These are phyloP conservation scores for Cordyceps militaris DNA, from an alignment of 2,329 filamentous ascomycete species.

Conservation along the genomic window DNA sequence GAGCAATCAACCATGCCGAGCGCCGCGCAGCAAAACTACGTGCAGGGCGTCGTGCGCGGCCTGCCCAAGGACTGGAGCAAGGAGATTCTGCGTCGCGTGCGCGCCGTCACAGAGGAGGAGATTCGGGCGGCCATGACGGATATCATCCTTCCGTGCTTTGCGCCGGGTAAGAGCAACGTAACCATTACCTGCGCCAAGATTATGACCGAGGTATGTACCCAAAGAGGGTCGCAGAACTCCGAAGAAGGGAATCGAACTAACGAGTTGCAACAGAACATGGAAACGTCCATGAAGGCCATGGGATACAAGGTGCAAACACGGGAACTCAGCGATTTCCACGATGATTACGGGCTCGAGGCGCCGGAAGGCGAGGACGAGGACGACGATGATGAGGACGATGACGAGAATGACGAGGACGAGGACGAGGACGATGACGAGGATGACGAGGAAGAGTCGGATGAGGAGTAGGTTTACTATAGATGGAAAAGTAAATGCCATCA, in stretches of 20 bases:
- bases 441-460: constrained; percentile 23
- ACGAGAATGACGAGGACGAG: constrained; percentile 42
- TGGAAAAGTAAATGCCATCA: neutral
- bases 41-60: constrained; percentile 70
- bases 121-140: constrained; percentile 68
- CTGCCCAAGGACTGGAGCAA: constrained; percentile 72
- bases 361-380: constrained; percentile 54
- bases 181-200: constrained; percentile 82
- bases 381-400: constrained; percentile 52
- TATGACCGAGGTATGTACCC: constrained; percentile 66
- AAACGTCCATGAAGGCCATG: constrained; percentile 63
- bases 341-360: constrained; percentile 76
- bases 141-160: constrained; percentile 73
- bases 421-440: constrained; percentile 27
- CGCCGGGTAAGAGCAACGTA: constrained; percentile 72
- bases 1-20: constrained; percentile 79
- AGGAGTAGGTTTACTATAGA: constrained; percentile 21
- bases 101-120: constrained; percentile 67
- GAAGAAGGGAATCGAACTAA: constrained; percentile 7
- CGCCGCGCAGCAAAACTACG: constrained; percentile 77
- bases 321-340: constrained; percentile 72
- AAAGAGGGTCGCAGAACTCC: neutral
- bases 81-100: constrained; percentile 67
- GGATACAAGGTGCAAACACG: constrained; percentile 75
- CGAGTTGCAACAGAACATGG: constrained; percentile 52